Percentiles rank a stretch among this genome's conserved stretches.
Conservation (phyloP, 805 yeast species). For the Candida saitoana region DNA sequence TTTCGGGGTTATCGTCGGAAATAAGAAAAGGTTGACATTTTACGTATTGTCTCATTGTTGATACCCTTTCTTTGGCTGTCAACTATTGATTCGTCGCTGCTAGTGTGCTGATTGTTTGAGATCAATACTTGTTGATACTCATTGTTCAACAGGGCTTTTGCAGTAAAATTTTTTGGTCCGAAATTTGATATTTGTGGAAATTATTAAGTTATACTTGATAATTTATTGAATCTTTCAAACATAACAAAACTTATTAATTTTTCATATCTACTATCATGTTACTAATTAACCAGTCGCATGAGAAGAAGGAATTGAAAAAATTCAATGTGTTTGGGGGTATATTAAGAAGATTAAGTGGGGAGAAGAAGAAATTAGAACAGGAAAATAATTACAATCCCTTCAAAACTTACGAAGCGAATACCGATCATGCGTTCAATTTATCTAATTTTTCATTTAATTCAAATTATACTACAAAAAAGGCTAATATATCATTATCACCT, state of each 20-base stretch:
- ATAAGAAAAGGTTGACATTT: neutral
- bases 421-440: neutral
- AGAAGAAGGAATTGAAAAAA: slow-evolving; percentile 1
- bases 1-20: neutral
- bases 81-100: too few relatives aligned
- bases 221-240: neutral
- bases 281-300: slow-evolving; percentile 1
- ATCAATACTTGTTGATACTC: too few relatives aligned
- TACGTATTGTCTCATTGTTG: too few relatives aligned
- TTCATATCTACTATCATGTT: neutral
- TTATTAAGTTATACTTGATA: too few relatives aligned
- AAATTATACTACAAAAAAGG: slow-evolving; percentile 1
- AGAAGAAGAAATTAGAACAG: neutral
- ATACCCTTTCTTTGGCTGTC: too few relatives aligned
- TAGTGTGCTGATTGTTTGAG: too few relatives aligned
- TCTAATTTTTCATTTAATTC: neutral
- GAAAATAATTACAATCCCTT: neutral
- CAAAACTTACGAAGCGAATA: neutral
- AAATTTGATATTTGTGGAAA: too few relatives aligned
- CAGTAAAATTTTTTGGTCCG: too few relatives aligned
- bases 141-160: too few relatives aligned
- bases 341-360: slow-evolving; percentile 3
- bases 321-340: slow-evolving; percentile 1
- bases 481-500: neutral
- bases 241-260: neutral